These are phyloP conservation scores for Pecoramyces ruminantium DNA, from an alignment of 192 early-diverging fungal genomes.

Conservation along the genomic window DNA sequence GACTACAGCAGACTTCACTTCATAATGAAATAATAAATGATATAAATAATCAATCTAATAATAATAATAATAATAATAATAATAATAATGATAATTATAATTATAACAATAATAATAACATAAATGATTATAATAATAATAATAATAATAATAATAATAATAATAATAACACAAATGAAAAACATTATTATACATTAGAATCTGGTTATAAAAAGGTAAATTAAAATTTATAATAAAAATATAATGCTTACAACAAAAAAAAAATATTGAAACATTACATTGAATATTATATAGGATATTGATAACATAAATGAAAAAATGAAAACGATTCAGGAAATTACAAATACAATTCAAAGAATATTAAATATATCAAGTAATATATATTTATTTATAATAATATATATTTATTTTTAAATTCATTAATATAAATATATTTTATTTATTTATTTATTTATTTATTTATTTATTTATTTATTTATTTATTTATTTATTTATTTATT, in stretches of 20 bases:
- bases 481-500: too few species aligned
- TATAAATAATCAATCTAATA: not conserved
- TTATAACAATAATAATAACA: not conserved
- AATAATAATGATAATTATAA: not conserved
- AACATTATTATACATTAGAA: too few species aligned
- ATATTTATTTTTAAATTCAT: too few species aligned
- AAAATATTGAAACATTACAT: not conserved
- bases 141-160: too few species aligned
- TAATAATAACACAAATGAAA: too few species aligned
- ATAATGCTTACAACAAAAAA: too few species aligned
- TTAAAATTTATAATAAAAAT: too few species aligned
- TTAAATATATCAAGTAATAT: not conserved
- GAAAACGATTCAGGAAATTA: not conserved
- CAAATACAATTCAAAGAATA: not conserved
- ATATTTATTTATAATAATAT: not conserved
- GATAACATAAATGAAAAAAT: not conserved
- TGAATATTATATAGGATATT: not conserved
- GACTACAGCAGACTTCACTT: not conserved
- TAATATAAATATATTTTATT: too few species aligned
- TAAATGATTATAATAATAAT: not conserved
- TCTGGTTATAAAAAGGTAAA: too few species aligned
- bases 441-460: too few species aligned
- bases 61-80: not conserved
- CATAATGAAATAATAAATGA: not conserved
- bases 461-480: too few species aligned